A percentile compares a stretch with the other conserved stretches of the same genome.
These are phyloP conservation scores for Xylaria sp. DNA, from an alignment of 2,329 filamentous ascomycete species.

Conservation along the genomic window DNA sequence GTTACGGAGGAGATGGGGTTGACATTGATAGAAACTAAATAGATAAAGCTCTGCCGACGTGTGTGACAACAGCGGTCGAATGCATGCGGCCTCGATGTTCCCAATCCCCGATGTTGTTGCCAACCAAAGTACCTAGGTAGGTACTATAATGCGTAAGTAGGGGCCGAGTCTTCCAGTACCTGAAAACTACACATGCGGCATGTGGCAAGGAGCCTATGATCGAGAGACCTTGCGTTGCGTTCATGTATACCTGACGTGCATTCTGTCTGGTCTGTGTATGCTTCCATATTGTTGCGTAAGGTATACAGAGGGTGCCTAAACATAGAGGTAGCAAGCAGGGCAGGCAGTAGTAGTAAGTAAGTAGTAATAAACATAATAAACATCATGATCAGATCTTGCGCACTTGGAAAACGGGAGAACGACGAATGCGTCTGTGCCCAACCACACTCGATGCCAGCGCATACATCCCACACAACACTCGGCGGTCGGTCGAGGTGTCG, in stretches of 20 bases:
- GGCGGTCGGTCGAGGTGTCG: slow-evolving; percentile 30
- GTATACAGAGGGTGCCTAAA: not conserved
- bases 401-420: slow-evolving; percentile 4
- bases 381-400: slow-evolving; percentile 10
- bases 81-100: slow-evolving; percentile 2
- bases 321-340: no score
- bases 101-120: not conserved
- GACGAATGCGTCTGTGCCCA: slow-evolving; percentile 38
- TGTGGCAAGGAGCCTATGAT: not conserved
- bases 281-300: no score
- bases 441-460: slow-evolving; percentile 45
- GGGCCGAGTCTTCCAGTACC: not conserved
- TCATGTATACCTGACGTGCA: slow-evolving; percentile 12
- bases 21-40: not conserved
- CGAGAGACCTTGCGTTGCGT: not conserved
- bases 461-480: slow-evolving; percentile 35
- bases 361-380: not conserved
- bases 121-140: not conserved
- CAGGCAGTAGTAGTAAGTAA: not conserved
- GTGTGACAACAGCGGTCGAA: slow-evolving; percentile 3
- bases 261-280: not conserved
- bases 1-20: not conserved
- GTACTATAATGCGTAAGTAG: not conserved
- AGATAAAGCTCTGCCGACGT: not conserved
- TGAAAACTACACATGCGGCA: not conserved